Base-by-base conservation (phyloP, 2,329 filamentous ascomycete genomes). In the Cercospora sojina region DNA sequence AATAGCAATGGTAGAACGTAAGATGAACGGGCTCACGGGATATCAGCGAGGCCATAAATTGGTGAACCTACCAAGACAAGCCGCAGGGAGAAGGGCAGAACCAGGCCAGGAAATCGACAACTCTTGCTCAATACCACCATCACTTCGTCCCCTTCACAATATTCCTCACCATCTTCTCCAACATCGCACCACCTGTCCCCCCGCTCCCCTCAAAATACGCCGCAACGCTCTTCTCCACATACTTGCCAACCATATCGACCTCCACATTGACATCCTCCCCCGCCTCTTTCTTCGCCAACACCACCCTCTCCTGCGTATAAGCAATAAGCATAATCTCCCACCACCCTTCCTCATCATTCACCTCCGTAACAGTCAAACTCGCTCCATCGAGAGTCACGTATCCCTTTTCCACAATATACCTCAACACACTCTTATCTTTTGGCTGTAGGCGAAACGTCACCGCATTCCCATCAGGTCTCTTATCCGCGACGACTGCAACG, bases 321-420 rank as follows among this genome's bases (percentile, higher is more conserved):
- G 91, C 87, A 78, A 99, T 97, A 68, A 99, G 84, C 95, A 99
- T 99, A 59, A 99, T 90, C 85, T 98, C 95, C 81, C 86, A 90
- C 87, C 90, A 97, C 78, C 92, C 96, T 49, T 90, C 89, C 71
- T 88, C 86, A 78, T 97, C 94, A 74, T 94, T 82, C 31, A 98
- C 94, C 71, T 87, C 85, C 2, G 94, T 98, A 2, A 99, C 86
- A 0, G 95, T 99, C 83, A 99, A 82, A 77, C 93, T 97, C 25
- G 95, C 94, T 4, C 95, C 95, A 77, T 99, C 95, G 59, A 99
- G 86, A 53, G 93, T 92, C 64, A 99, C 88, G 79, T 93, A 99
- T 59, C 95, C 95, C 84, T 99, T 99, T 83, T 96, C 92, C 18
- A 99, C 92, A 65, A 99, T 86, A 80, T 98, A 98, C 72, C 88